phyloP scores from a whole-genome alignment of 768 basidiomycete genomes.

The Tylopilus balloui region DNA sequence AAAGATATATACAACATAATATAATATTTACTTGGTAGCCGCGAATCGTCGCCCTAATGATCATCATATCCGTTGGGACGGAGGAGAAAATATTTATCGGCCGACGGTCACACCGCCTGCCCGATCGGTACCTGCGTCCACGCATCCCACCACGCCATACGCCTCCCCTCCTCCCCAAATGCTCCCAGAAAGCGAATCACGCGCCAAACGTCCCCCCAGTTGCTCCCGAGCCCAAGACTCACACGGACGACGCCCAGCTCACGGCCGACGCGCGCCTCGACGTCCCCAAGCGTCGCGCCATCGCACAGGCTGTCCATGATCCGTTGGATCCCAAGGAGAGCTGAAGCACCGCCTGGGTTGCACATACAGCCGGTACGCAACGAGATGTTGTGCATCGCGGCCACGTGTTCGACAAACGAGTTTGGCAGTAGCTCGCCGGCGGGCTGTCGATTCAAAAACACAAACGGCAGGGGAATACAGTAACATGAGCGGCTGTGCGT shows the following conservation, averaged over 20 bases:
- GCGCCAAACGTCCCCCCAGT: constrained; percentile 70
- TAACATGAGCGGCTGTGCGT: background rate
- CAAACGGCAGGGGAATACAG: too few species aligned
- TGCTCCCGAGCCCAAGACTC: constrained; percentile 75
- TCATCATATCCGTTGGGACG: too few species aligned
- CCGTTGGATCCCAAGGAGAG: constrained; percentile 60
- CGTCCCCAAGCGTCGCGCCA: constrained; percentile 57
- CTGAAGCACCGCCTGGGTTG: constrained; percentile 78
- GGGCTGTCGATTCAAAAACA: constrained; percentile 40
- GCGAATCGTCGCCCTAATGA: too few species aligned
- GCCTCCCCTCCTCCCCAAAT: constrained; percentile 38
- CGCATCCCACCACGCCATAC: constrained; percentile 39
- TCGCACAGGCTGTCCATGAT: constrained; percentile 59
- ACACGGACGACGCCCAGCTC: constrained; percentile 74
- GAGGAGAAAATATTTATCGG: background rate
- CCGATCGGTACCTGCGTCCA: constrained; percentile 34
- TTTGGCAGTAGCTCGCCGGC: constrained; percentile 64
- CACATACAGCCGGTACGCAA: constrained; percentile 86
- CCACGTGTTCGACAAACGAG: constrained; percentile 69
- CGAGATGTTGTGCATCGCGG: constrained; percentile 60
- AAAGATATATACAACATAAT: too few species aligned
- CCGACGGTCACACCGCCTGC: constrained; percentile 29
- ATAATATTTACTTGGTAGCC: too few species aligned
- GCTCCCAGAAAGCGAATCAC: constrained; percentile 47
- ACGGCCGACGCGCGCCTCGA: constrained; percentile 55